Evolutionary conservation across 75 land plant species (phyloP).

Genomic region (Ceratopteris richardii): DNA sequence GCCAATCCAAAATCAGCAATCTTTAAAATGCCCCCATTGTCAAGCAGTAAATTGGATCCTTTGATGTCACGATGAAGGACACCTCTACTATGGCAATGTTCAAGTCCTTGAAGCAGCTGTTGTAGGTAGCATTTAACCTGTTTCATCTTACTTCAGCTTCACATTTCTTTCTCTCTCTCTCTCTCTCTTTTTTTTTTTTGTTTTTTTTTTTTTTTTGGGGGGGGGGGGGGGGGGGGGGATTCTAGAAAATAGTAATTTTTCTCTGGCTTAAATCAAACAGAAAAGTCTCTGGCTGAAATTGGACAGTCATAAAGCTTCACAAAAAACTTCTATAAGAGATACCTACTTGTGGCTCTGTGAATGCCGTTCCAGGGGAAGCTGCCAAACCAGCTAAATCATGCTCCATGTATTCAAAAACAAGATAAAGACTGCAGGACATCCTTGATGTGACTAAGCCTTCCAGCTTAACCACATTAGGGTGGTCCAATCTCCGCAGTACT

Average conservation of each 20-base stretch:
- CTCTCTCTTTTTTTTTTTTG: too few relatives aligned
- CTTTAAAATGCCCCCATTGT: constrained; percentile 60
- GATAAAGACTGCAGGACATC: constrained; percentile 69
- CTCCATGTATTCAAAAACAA: constrained; percentile 84
- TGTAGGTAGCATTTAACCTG: constrained; percentile 76
- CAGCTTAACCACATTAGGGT: constrained; percentile 64
- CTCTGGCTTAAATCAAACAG: too few relatives aligned
- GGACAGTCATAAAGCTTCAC: too few relatives aligned
- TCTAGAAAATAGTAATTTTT: too few relatives aligned
- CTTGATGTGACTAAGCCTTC: constrained; percentile 75
- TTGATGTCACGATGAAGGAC: constrained; percentile 81
- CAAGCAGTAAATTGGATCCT: constrained; percentile 66
- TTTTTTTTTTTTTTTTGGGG: too few relatives aligned
- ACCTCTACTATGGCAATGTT: constrained; percentile 64
- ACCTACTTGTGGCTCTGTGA: constrained; percentile 66
- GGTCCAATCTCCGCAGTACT: constrained; percentile 46
- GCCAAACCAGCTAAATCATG: constrained; percentile 85
- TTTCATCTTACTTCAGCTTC: background rate
- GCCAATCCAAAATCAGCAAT: constrained; percentile 87
- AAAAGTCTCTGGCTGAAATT: too few relatives aligned
- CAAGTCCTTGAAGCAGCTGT: constrained; percentile 67
- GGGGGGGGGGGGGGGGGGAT: too few relatives aligned
- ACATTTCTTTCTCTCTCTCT: too few relatives aligned
- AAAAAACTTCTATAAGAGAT: background rate
- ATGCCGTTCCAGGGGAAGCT: constrained; percentile 46